Evolutionary conservation across 441 rosid genomes (phyloP).

Genomic region (Hura crepitans): DNA sequence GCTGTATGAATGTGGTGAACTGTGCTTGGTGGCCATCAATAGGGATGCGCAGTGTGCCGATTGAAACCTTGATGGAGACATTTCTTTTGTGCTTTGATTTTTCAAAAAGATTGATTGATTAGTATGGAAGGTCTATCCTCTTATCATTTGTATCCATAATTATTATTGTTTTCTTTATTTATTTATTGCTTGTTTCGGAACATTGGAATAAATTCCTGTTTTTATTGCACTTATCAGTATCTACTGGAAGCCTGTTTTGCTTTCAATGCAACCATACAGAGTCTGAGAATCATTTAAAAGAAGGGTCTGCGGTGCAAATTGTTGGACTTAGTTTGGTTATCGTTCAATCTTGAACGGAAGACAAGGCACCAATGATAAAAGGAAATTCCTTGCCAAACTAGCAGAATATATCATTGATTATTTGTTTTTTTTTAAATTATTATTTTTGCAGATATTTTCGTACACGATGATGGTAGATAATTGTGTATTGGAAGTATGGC

Average conservation of each 20-base stretch:
- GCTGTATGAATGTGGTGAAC: conserved; percentile 40
- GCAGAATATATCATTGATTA: conserved; percentile 15
- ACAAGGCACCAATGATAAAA: neutral
- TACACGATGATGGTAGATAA: neutral
- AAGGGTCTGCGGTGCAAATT: conserved; percentile 21
- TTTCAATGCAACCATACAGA: conserved; percentile 31
- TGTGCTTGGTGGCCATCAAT: conserved; percentile 54
- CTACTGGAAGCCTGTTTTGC: conserved; percentile 43
- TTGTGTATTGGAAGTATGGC: neutral
- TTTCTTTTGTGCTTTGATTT: conserved; percentile 33
- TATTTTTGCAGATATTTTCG: neutral
- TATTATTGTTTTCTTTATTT: conserved; percentile 16
- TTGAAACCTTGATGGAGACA: conserved; percentile 49
- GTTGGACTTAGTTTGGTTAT: conserved; percentile 15
- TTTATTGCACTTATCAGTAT: conserved; percentile 45
- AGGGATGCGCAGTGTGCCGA: conserved; percentile 41
- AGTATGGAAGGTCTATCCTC: conserved; percentile 28
- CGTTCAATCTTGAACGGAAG: neutral
- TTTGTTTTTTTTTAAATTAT: too few species aligned
- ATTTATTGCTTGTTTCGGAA: conserved; percentile 34
- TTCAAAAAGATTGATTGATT: conserved; percentile 32
- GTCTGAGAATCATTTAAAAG: conserved; percentile 33
- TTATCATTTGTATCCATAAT: conserved; percentile 20
- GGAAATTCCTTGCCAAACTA: conserved; percentile 17
- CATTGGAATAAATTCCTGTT: conserved; percentile 54